Percentiles rank a stretch among this genome's conserved stretches.
phyloP scores from a whole-genome alignment of 2,329 filamentous ascomycete species.

The Cadophora sp. region DNA sequence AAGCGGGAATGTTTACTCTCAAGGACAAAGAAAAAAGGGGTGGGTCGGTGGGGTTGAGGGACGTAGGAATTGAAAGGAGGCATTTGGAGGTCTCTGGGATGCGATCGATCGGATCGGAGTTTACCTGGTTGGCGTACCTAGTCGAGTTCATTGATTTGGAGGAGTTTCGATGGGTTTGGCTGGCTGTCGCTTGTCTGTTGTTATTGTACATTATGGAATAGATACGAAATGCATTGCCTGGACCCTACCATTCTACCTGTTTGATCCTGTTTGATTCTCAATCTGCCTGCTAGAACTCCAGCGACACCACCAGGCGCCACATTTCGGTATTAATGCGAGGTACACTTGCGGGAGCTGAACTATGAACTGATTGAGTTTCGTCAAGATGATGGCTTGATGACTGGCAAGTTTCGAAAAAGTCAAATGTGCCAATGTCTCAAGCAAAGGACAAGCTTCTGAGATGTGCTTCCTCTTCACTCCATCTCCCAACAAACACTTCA shows the following conservation, averaged over 20 bases:
- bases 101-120: slow-evolving; percentile 26
- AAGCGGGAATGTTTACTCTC: slow-evolving; percentile 4
- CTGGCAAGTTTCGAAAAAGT: too few species aligned
- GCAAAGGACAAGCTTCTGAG: too few species aligned
- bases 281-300: not conserved
- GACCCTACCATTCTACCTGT: not conserved
- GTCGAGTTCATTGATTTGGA: slow-evolving; percentile 20
- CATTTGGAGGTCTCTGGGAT: slow-evolving; percentile 17
- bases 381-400: too few species aligned
- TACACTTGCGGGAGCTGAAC: not conserved
- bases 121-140: slow-evolving; percentile 30
- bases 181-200: slow-evolving; percentile 7
- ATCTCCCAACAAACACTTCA: too few species aligned
- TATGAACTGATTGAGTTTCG: too few species aligned
- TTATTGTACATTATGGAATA: slow-evolving; percentile 30
- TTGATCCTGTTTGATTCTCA: not conserved
- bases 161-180: slow-evolving; percentile 23
- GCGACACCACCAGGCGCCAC: slow-evolving; percentile 9
- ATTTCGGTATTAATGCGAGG: not conserved
- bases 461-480: too few species aligned
- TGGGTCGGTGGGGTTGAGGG: slow-evolving; percentile 1
- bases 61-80: not conserved
- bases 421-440: too few species aligned
- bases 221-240: slow-evolving; percentile 16
- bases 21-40: slow-evolving; percentile 10